A percentile compares a stretch with the other conserved stretches of the same genome.
These are phyloP conservation scores for Thielaviopsis musarum DNA, from an alignment of 2,329 filamentous ascomycete genomes.

Conservation along the genomic window DNA sequence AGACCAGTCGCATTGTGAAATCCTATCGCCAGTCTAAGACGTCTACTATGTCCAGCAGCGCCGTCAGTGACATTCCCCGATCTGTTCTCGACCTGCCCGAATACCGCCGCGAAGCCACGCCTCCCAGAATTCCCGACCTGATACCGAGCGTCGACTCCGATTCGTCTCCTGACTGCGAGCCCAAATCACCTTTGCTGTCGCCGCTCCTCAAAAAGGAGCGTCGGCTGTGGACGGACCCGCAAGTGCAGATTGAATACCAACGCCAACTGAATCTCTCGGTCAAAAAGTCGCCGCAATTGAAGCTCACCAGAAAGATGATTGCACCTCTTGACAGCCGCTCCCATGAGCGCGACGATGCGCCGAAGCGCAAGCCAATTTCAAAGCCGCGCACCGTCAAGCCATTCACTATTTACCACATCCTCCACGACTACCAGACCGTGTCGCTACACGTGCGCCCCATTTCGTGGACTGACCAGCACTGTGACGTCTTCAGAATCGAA, in stretches of 20 bases:
- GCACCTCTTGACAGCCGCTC: background rate
- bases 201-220: background rate
- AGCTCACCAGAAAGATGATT: background rate
- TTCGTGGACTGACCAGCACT: constrained; percentile 38
- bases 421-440: constrained; percentile 8
- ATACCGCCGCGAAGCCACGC: background rate
- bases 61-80: background rate
- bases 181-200: background rate
- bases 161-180: background rate
- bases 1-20: background rate
- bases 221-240: background rate
- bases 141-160: background rate
- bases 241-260: background rate
- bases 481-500: constrained; percentile 27
- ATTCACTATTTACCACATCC: constrained; percentile 7
- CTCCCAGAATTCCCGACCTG: background rate
- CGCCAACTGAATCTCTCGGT: background rate
- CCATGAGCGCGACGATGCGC: background rate
- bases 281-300: background rate
- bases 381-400: constrained; percentile 2
- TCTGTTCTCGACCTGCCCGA: background rate
- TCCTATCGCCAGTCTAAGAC: background rate
- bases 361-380: background rate
- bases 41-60: background rate
- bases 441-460: constrained; percentile 36